Conservation (phyloP, 139 green algal species). For the Ettlia oleoabundans region DNA sequence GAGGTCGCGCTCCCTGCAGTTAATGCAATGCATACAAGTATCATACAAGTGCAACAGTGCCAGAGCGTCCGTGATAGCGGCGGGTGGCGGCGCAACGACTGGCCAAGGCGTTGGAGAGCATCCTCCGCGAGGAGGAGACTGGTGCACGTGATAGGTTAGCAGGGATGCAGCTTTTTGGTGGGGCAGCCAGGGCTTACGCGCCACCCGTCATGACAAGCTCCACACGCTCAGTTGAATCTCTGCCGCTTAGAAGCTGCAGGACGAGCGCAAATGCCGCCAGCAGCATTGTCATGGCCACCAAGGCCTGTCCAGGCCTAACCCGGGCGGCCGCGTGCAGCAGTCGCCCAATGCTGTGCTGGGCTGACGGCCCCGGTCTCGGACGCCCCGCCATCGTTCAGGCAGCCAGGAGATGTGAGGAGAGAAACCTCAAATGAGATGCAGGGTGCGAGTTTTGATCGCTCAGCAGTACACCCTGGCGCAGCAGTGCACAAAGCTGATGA, state of each 20-base stretch:
- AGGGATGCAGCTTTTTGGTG: too few species aligned
- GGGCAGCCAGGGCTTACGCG: not conserved
- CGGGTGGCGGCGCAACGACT: too few species aligned
- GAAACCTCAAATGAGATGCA: too few species aligned
- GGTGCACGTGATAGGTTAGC: too few species aligned
- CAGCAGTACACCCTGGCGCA: too few species aligned
- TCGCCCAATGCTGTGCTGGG: not conserved
- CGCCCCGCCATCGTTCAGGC: too few species aligned
- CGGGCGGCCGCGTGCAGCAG: not conserved
- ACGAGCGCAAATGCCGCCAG: slow-evolving; percentile 54
- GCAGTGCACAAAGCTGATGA: too few species aligned
- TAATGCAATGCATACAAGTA: not conserved
- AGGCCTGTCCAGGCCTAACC: not conserved
- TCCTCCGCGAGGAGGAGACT: too few species aligned
- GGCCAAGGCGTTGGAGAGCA: too few species aligned
- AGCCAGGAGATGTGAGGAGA: too few species aligned
- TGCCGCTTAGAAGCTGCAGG: slow-evolving; percentile 47
- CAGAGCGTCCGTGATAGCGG: too few species aligned
- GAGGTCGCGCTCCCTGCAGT: slow-evolving; percentile 34
- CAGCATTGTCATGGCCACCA: slow-evolving; percentile 15
- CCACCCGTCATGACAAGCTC: not conserved
- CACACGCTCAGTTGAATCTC: not conserved
- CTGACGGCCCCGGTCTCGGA: not conserved
- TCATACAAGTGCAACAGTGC: not conserved
- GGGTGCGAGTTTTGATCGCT: too few species aligned